These are phyloP conservation scores for Thelonectria blattea DNA, from an alignment of 2,329 filamentous ascomycete genomes.

Conservation along the genomic window DNA sequence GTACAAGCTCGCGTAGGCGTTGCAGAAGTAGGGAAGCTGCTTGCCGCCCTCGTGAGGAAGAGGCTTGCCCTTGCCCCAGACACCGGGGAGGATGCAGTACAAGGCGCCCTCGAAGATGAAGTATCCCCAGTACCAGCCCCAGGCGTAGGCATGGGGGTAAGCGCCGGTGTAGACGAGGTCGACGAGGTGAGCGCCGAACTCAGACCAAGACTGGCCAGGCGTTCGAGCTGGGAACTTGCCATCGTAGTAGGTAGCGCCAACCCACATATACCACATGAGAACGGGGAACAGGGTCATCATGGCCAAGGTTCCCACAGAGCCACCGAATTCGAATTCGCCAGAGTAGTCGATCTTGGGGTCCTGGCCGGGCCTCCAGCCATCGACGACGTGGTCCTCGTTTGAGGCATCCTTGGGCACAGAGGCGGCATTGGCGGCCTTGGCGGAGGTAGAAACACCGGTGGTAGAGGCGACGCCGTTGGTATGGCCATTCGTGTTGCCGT, in stretches of 20 bases:
- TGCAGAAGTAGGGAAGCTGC: conserved; percentile 94
- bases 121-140: conserved; percentile 94
- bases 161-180: conserved; percentile 81
- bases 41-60: conserved; percentile 81
- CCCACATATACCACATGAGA: conserved; percentile 99
- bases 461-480: conserved; percentile 33
- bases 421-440: conserved; percentile 14
- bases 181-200: conserved; percentile 76
- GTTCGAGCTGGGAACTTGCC: conserved; percentile 76
- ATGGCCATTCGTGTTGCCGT: conserved; percentile 35
- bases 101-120: conserved; percentile 82
- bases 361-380: conserved; percentile 65
- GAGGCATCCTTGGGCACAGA: conserved; percentile 23
- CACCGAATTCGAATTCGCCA: conserved; percentile 82
- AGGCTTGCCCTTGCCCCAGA: conserved; percentile 87
- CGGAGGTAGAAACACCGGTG: conserved; percentile 18
- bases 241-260: conserved; percentile 90
- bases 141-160: conserved; percentile 81
- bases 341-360: conserved; percentile 70
- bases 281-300: conserved; percentile 95
- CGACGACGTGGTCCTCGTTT: conserved; percentile 41
- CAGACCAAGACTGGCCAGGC: conserved; percentile 67
- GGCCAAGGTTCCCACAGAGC: conserved; percentile 75
- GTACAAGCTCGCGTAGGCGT: conserved; percentile 86
- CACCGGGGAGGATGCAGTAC: conserved; percentile 86